Base-by-base conservation (phyloP, 306 rosid species). In the Prunus dulcis region DNA sequence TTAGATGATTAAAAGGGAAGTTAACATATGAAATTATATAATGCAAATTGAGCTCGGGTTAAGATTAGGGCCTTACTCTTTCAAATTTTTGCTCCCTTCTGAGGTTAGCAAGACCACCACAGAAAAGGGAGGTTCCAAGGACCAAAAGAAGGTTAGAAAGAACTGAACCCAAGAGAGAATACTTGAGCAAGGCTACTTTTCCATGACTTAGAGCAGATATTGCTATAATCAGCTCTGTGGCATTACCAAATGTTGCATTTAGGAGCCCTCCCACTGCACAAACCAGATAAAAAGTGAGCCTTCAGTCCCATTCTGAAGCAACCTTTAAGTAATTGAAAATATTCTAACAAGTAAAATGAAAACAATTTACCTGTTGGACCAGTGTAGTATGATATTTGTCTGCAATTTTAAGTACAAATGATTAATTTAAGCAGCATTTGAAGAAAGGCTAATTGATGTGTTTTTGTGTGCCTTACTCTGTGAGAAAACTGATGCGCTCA, bases 101-200 rank as follows among this genome's bases (percentile, higher is more conserved):
- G 3, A 86, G 43, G 74, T 92, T 89, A 9, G 86, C 89, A 72
- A 94, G 71, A 77, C 98, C 98, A 73, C 97, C 98, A 71, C 95
- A 85, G 12, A 92, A 79, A 34, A 94, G 91, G 55, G 98, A 94
- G 53, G 95, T 92, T n/a, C 97, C 98, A 73, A 95, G 92, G 57
- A 95, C 98, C 22, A 95, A 86, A 76, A 95, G 98, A 71, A 95
- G 96, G 81, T 92, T 95, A 27, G 98, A 92, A 75, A 95, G 95
- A 58, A 95, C 69, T 10, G 98, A 95, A 72, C 96, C 98, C 80
- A 95, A 69, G 19, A 95, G 98, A 72, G 98, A 92, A 76, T 85
- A 90, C 86, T 95, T 95, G 52, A 95, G 95, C 71, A 95, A 87
- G 12, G 67, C 89, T 71, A 92, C 79, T 77, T 95, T 89, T 49